A percentile compares a stretch with the other conserved stretches of the same genome.
Conservation (phyloP, 768 basidiomycete species). For the Butyriboletus loyo region DNA sequence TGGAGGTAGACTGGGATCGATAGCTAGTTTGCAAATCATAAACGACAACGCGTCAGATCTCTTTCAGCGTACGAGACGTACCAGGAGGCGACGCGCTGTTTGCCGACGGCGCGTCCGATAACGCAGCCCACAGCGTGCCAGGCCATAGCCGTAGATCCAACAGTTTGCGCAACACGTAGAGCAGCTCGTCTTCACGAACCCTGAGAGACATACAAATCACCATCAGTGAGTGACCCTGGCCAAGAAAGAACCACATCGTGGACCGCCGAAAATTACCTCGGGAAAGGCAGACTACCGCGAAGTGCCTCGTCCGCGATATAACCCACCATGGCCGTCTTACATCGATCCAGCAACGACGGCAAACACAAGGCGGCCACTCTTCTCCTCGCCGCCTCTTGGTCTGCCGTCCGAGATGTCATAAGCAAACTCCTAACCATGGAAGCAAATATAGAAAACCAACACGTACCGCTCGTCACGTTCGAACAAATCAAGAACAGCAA, state of each 20-base stretch:
- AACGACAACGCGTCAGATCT: not conserved
- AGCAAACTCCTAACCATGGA: not conserved
- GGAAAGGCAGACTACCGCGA: constrained; percentile 86
- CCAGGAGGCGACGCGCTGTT: constrained; percentile 57
- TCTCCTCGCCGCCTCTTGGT: constrained; percentile 55
- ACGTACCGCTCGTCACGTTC: constrained; percentile 54
- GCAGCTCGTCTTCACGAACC: constrained; percentile 82
- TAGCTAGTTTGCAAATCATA: constrained; percentile 19
- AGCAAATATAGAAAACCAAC: not conserved
- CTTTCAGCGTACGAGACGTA: constrained; percentile 19
- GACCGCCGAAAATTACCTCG: constrained; percentile 50
- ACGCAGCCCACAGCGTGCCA: constrained; percentile 73
- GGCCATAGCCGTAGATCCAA: constrained; percentile 67
- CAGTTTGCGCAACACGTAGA: constrained; percentile 82
- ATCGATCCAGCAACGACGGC: constrained; percentile 74
- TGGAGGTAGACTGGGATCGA: constrained; percentile 46
- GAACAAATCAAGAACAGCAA: constrained; percentile 81
- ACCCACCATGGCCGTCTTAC: constrained; percentile 58
- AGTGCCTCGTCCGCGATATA: constrained; percentile 85
- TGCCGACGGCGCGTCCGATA: constrained; percentile 61
- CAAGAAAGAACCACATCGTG: too few species aligned
- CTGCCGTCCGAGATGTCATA: constrained; percentile 34
- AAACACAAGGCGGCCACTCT: constrained; percentile 73
- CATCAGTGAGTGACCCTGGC: not conserved
- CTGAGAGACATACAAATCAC: constrained; percentile 35